Evolutionary conservation across 192 early-diverging fungal genomes (phyloP), one percentile per base, ranked within the genome.

Genomic region (Tieghemiomyces parasiticus): DNA sequence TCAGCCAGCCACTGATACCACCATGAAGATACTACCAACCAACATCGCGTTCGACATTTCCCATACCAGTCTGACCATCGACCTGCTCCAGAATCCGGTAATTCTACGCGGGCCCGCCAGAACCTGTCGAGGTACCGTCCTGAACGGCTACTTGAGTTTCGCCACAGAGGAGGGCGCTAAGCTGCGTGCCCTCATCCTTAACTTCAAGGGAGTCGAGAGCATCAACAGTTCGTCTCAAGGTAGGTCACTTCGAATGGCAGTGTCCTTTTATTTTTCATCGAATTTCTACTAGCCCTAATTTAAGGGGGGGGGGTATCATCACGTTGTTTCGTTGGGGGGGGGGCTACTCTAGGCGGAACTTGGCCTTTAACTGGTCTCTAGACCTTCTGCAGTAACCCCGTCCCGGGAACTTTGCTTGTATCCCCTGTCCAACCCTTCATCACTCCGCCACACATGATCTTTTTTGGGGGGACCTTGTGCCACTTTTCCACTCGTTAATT

Each of bases 191-290:
- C 24, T 56, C 16, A 13, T 56, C 8, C 54, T 56, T 8, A 33
- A 24, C 24, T 56, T 56, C 34, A 56, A 56, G 16, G 54, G 54
- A 20, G 32, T 56, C 31, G 54, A 56, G 29, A 56, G 24, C 9
- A 20, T 56, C 24, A 31, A 56, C 30, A 16, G 24, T 29, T 14
- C 24, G 29, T 14, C 28, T 33, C 29, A 14, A 20, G 29, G 54
- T 56, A 56, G 29, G 54, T 56, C 2, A 35, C 32, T 22, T 52
- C 2, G 50, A n/a, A 6, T 8, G 25, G 46, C 20, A 24, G 25
- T 1, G 25, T 22, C 2, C 3, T 29, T 9, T 25, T 12, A 50
- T n/a, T 50, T 50, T 28, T 25, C 4, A 28, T 8, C 9, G 26
- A 25, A 50, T 13, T 28, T 8, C 20, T 12, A 25, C 6, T 22